Conservation (phyloP, 2,329 filamentous ascomycete species). For the Cladophialophora chaetospira region DNA sequence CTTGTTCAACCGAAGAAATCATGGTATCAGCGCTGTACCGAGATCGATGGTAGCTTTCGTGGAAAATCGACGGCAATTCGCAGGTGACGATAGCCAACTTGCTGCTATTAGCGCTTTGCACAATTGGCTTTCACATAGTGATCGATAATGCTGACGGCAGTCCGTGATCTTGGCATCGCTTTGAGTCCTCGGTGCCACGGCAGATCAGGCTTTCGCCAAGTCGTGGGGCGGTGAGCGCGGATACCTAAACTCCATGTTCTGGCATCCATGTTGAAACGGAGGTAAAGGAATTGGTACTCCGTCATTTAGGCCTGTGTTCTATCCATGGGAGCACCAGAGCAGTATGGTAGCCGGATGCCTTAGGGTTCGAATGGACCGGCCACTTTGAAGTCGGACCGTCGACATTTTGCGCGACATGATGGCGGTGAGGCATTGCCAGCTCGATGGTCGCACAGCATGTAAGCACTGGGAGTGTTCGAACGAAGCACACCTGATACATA, state of each 20-base stretch:
- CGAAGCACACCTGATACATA: neutral
- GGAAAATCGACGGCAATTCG: neutral
- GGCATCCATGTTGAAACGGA: neutral
- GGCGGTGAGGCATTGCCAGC: neutral
- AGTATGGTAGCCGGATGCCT: neutral
- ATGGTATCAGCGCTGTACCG: neutral
- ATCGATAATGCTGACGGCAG: neutral
- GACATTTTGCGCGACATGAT: neutral
- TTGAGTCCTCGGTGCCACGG: neutral
- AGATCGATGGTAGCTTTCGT: neutral
- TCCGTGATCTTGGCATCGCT: neutral
- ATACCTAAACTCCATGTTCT: neutral
- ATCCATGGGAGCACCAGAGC: neutral
- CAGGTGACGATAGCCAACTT: neutral
- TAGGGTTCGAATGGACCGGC: neutral
- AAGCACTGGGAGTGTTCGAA: neutral
- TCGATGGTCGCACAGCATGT: neutral
- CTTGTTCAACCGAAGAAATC: neutral
- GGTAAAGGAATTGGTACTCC: neutral
- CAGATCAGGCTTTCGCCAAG: neutral
- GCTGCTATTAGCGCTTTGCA: neutral
- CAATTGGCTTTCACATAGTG: neutral
- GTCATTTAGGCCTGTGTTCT: neutral
- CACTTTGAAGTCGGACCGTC: neutral
- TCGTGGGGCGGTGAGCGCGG: neutral